Percentiles rank a stretch among this genome's conserved stretches.
Evolutionary conservation across 2,329 filamentous ascomycete genomes (phyloP).

Genomic region (Paramyrothecium sp.): DNA sequence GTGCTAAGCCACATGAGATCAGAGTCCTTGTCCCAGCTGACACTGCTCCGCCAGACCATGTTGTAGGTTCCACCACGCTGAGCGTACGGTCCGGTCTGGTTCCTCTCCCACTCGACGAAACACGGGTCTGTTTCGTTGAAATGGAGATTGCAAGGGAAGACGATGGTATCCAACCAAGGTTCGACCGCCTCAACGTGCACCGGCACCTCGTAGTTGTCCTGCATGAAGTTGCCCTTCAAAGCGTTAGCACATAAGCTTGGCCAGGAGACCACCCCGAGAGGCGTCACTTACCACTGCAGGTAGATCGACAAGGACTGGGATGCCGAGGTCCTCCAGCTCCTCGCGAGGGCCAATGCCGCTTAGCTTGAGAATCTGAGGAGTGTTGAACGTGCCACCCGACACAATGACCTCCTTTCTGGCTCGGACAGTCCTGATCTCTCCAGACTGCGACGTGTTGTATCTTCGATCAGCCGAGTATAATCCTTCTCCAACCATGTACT

Average conservation of each 20-base stretch:
- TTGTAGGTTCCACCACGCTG: neutral
- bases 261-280: neutral
- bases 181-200: conserved; percentile 24
- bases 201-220: conserved; percentile 29
- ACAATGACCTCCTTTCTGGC: conserved; percentile 19
- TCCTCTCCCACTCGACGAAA: neutral
- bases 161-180: conserved; percentile 1
- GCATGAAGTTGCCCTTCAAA: conserved; percentile 13
- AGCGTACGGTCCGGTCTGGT: neutral
- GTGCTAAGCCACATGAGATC: neutral
- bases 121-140: neutral
- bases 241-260: neutral
- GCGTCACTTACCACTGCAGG: conserved; percentile 32
- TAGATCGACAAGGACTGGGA: conserved; percentile 46
- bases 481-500: conserved; percentile 37
- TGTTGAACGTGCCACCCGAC: conserved; percentile 18
- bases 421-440: conserved; percentile 6
- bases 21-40: neutral
- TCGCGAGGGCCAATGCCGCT: conserved; percentile 42
- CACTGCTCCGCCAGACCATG: neutral
- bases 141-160: neutral
- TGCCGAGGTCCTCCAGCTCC: conserved; percentile 32
- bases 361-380: conserved; percentile 46
- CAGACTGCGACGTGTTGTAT: conserved; percentile 8
- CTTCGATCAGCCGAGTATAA: conserved; percentile 38